phyloP scores from a whole-genome alignment of 257 asterid genomes.

The Rauvolfia tetraphylla region DNA sequence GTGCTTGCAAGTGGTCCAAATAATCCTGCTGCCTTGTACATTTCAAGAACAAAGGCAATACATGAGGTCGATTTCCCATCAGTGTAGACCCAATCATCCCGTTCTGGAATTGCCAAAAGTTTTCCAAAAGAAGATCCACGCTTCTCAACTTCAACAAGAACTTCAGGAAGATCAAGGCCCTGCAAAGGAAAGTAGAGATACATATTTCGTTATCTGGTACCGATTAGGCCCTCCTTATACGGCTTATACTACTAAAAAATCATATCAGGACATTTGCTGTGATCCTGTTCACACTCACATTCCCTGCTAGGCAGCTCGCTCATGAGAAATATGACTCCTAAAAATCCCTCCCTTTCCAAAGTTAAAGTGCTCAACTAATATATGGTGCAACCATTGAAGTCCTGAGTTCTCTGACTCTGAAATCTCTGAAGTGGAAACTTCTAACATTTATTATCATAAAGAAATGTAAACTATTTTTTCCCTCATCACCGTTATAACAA shows the following conservation, averaged over 20 bases:
- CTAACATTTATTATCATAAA: neutral
- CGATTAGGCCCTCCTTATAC: neutral
- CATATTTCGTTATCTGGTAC: neutral
- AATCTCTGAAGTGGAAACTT: neutral
- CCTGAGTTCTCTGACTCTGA: neutral
- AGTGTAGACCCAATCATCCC: slow-evolving; percentile 73
- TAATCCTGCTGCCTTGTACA: slow-evolving; percentile 90
- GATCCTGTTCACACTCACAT: neutral
- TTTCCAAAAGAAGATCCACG: slow-evolving; percentile 83
- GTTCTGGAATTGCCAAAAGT: slow-evolving; percentile 77
- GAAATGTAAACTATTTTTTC: neutral
- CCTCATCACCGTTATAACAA: neutral
- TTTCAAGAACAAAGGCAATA: slow-evolving; percentile 81
- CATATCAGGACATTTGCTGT: neutral
- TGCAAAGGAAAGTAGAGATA: slow-evolving; percentile 25
- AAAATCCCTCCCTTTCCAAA: neutral
- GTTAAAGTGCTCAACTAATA: neutral
- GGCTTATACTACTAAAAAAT: neutral
- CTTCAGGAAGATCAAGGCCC: slow-evolving; percentile 69
- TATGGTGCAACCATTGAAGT: neutral
- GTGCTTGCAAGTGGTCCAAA: slow-evolving; percentile 65
- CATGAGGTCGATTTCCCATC: slow-evolving; percentile 93
- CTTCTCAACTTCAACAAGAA: slow-evolving; percentile 82
- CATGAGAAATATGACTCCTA: slow-evolving; percentile 1
- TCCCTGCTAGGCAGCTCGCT: neutral